Base-by-base conservation (phyloP, 345 rosid genomes). In the Moricandia moricandioides region DNA sequence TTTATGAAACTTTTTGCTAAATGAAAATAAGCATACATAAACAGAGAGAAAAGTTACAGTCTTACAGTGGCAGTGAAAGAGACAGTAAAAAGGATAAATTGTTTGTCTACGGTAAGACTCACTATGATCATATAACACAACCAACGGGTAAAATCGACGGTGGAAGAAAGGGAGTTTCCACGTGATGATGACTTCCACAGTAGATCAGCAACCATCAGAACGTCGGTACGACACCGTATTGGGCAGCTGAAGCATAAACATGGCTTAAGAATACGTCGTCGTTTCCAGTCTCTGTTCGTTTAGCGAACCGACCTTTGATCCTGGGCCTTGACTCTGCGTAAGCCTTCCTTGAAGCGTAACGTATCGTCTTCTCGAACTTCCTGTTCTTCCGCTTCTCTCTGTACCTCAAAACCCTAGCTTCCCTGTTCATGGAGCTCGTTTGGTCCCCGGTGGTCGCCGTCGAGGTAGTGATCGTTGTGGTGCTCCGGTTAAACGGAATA, bases 361-460 rank as follows among this genome's bases (percentile, higher is more conserved):
- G 87, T 12, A 94, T 91, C 11, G 98, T 94, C 82, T 94, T 94
- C 91, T 91, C 97, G 76, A 94, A 94, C 65, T 91, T 94, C 27
- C 98, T 75, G 83, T 88, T 94, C 92, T 94, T 94, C 55, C 97
- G 80, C 88, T 91, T 94, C 88, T 94, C 98, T 73, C 97, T 85
- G 89, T 91, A 94, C 89, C 98, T 82, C 71, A 88, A 51, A 52
- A 94, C 98, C 77, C 96, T 85, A 3, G 99, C 99, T 64, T 95
- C 96, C 18, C 99, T 84, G 71, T 95, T 92, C 63, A 67, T 55
- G 1, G 56, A 45, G 68, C 52, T 55, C 26, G 85, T 39, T 34
- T 65, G 67, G 14, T 83, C 63, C 4, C 51, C 80, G 73, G 43
- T 69, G 0, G 67, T 73, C 4, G 80, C 70, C 43, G 52, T 64